Base-by-base conservation (phyloP, 2,329 filamentous ascomycete species). In the Elsinoe perseae region DNA sequence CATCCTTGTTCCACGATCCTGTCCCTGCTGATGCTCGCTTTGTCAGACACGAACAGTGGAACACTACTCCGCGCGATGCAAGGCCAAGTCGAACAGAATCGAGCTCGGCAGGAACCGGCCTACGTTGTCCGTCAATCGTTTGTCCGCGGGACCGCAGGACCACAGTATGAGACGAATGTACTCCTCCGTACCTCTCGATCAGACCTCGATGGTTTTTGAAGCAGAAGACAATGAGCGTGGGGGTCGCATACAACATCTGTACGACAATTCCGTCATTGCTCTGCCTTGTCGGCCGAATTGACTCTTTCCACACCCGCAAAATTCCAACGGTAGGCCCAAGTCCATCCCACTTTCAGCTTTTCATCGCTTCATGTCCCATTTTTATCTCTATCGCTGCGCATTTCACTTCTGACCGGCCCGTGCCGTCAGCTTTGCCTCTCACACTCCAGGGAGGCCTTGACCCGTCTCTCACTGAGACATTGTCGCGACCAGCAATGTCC, bases 101-200 rank as follows among this genome's bases (percentile, higher is more conserved):
- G 28, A n/a, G 48, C 30, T 52, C 48, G 48, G 48, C 48, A 36
- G 28, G 48, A 36, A 52, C 48, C 48, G 48, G 48, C 28, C 48
- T 38, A 20, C 25, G 8, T 27, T 50, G 23, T 50, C 27, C 25
- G 23, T 50, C 25, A 32, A 44, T 44, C 40, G 40, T 44, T 44
- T 25, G 40, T 21, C 25, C 44, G 44, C 44, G 44, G 44, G 25
- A 50, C 25, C 44, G 44, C 44, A 27, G 44, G 25, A 50, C 44
- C 44, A 50, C 44, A 30, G 44, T 27, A n/a, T 50, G 44, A 50
- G 28, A 32, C 25, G 12, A 50, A 50, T 30, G 44, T 50, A 36
- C 48, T 44, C 9, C 40, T 27, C 40, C 40, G 40, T 43, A 43
- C 40, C 40, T 14, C 32, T 23, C 5, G 40, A 20, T 30, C 23